Percentiles rank a stretch among this genome's conserved stretches.
These are phyloP conservation scores for Steccherinum ochraceum DNA, from an alignment of 768 basidiomycete genomes.

Conservation along the genomic window DNA sequence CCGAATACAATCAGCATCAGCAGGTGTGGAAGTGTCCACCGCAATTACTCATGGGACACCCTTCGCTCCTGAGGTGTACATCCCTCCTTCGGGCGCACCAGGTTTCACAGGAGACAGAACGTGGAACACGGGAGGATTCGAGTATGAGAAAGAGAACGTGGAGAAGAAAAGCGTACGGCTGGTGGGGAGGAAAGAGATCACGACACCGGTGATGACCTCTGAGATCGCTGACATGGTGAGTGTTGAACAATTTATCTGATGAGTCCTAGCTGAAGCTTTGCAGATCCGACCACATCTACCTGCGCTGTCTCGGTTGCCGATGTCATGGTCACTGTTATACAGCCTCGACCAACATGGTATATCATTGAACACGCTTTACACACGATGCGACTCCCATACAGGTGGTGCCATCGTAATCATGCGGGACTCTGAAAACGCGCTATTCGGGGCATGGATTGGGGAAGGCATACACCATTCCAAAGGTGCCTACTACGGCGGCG, in stretches of 20 bases:
- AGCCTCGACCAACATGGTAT: conserved; percentile 95
- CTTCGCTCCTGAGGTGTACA: conserved; percentile 39
- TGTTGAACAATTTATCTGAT: conserved; percentile 3
- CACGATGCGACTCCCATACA: conserved; percentile 43
- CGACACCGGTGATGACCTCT: conserved; percentile 43
- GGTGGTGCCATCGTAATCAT: conserved; percentile 58
- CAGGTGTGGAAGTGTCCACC: not conserved
- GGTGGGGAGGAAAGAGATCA: conserved; percentile 49
- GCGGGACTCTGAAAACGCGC: conserved; percentile 50
- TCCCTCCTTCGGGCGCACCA: conserved; percentile 60
- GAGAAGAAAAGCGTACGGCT: conserved; percentile 44
- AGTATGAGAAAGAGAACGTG: conserved; percentile 23
- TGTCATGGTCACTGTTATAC: conserved; percentile 75
- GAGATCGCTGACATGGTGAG: conserved; percentile 58
- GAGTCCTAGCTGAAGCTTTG: not conserved
- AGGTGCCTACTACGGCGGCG: conserved; percentile 79
- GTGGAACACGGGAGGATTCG: conserved; percentile 57
- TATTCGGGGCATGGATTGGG: conserved; percentile 83
- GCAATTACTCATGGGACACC: conserved; percentile 41
- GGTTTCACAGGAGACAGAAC: conserved; percentile 62
- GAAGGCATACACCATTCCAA: conserved; percentile 60
- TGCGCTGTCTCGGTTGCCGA: conserved; percentile 63
- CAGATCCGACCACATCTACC: conserved; percentile 72
- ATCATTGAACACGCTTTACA: conserved; percentile 83
- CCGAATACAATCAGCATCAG: conserved; percentile 3